Evolutionary conservation across 805 yeast genomes (phyloP).

Genomic region (Cyberlindnera amylophila): DNA sequence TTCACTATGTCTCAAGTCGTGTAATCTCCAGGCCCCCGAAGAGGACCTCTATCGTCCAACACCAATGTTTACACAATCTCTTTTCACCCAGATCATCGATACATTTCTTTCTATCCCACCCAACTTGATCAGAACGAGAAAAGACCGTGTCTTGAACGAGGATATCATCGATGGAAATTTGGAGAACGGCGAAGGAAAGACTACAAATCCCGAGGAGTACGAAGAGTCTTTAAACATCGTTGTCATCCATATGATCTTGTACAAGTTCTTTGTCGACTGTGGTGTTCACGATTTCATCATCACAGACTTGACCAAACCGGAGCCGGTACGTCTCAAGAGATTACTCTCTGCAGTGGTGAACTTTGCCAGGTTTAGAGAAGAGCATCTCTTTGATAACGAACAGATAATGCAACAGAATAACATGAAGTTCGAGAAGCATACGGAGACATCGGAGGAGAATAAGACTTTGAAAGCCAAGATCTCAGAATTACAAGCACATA

Average conservation of each 20-base stretch:
- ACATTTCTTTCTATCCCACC: constrained; percentile 51
- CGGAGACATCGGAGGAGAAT: constrained; percentile 40
- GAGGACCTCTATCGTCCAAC: constrained; percentile 58
- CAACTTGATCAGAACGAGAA: constrained; percentile 24
- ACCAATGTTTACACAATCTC: constrained; percentile 46
- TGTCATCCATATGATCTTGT: constrained; percentile 55
- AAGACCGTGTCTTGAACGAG: constrained; percentile 13
- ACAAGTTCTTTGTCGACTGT: constrained; percentile 61
- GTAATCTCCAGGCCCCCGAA: constrained; percentile 58
- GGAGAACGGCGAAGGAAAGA: constrained; percentile 12
- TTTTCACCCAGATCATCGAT: constrained; percentile 60
- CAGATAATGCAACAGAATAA: constrained; percentile 55
- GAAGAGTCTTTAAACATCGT: constrained; percentile 45
- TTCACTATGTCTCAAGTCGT: constrained; percentile 53
- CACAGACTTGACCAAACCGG: constrained; percentile 75
- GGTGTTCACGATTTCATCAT: constrained; percentile 77
- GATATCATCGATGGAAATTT: constrained; percentile 3
- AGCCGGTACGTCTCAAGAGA: constrained; percentile 57
- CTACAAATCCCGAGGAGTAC: constrained; percentile 26
- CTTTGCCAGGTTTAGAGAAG: constrained; percentile 80
- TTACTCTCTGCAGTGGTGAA: constrained; percentile 80
- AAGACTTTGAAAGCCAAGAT: constrained; percentile 34
- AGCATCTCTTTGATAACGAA: constrained; percentile 66
- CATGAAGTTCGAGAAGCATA: constrained; percentile 41
- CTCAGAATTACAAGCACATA: constrained; percentile 32